Conservation (phyloP, 768 basidiomycete species). For the Saitozyma sp. region DNA sequence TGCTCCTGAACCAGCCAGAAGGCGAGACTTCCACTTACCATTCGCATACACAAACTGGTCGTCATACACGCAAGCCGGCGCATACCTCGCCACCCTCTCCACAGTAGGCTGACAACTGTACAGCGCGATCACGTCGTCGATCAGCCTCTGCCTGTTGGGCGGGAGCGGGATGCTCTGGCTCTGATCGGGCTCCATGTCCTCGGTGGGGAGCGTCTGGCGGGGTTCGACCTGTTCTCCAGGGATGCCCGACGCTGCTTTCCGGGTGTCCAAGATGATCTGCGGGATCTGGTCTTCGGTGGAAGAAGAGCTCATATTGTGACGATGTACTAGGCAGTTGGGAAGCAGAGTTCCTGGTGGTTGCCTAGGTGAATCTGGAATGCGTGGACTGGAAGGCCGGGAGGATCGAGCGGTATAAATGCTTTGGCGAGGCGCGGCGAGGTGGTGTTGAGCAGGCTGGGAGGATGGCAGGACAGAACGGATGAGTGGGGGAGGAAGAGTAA, state of each 20-base stretch:
- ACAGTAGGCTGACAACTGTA: constrained; percentile 55
- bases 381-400: not conserved
- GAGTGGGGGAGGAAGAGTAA: constrained; percentile 1
- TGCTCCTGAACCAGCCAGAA: not conserved
- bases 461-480: not conserved
- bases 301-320: too few species aligned
- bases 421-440: not conserved
- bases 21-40: constrained; percentile 12
- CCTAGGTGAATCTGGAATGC: too few species aligned
- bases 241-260: constrained; percentile 44
- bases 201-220: constrained; percentile 51
- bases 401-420: not conserved
- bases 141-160: constrained; percentile 53
- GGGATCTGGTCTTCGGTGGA: constrained; percentile 24
- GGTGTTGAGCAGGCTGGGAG: not conserved
- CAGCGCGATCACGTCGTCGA: constrained; percentile 56
- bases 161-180: constrained; percentile 53
- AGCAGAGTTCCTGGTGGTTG: not conserved
- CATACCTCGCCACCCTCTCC: constrained; percentile 55
- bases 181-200: constrained; percentile 52
- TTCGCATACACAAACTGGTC: constrained; percentile 56
- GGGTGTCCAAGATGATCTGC: constrained; percentile 38
- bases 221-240: constrained; percentile 55
- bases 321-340: too few species aligned
- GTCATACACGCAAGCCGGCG: constrained; percentile 41